phyloP scores from a whole-genome alignment of 192 early-diverging fungal genomes.

The Coemansia sp. region DNA sequence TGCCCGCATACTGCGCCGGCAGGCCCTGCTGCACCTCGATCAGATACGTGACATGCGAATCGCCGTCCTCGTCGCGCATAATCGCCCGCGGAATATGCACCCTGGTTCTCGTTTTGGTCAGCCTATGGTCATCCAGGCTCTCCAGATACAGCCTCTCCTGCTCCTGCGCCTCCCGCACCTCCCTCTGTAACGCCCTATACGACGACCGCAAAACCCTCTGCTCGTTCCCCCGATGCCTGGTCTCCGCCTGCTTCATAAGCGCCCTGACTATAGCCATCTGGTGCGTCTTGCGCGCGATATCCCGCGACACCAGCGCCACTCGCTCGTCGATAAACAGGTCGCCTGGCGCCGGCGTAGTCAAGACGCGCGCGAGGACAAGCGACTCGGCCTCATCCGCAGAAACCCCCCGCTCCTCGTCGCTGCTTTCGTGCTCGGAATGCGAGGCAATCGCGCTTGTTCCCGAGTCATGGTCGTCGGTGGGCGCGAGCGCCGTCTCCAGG shows the following conservation, averaged over 20 bases:
- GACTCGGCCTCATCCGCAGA: slow-evolving; percentile 39
- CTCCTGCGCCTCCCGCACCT: slow-evolving; percentile 57
- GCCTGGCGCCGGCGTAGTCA: slow-evolving; percentile 63
- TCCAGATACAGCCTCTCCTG: slow-evolving; percentile 64
- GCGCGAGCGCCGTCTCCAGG: slow-evolving; percentile 12
- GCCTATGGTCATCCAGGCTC: slow-evolving; percentile 59
- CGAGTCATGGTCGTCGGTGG: background rate
- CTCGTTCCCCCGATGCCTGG: slow-evolving; percentile 55
- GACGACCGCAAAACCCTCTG: slow-evolving; percentile 64
- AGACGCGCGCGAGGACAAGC: slow-evolving; percentile 47
- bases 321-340: slow-evolving; percentile 63
- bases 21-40: slow-evolving; percentile 69
- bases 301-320: slow-evolving; percentile 53
- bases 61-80: slow-evolving; percentile 1
- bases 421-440: background rate
- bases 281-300: slow-evolving; percentile 57
- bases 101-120: slow-evolving; percentile 53
- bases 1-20: slow-evolving; percentile 40
- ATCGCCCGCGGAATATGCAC: slow-evolving; percentile 46
- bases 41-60: slow-evolving; percentile 39
- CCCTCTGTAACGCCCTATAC: slow-evolving; percentile 55
- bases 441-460: background rate
- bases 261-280: slow-evolving; percentile 68
- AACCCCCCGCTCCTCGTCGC: background rate
- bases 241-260: slow-evolving; percentile 61